Conservation (phyloP, 1,284 basidiomycete species). For the Heterobasidion occidentale region DNA sequence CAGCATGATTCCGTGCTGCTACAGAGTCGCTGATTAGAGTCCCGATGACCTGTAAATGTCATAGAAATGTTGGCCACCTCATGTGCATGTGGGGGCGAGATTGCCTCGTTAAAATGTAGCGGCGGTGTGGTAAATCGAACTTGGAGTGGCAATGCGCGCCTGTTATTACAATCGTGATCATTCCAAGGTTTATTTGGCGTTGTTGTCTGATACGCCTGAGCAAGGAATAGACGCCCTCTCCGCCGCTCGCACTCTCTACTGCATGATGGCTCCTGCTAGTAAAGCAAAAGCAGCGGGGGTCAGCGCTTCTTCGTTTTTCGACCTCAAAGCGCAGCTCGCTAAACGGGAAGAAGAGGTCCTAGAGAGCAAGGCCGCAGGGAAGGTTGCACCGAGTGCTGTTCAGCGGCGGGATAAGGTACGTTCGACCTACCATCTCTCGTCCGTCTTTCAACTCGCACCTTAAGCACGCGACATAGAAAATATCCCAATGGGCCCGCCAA, state of each 20-base stretch:
- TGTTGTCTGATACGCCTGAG: no score
- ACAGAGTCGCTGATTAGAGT: no score
- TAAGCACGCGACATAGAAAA: conserved; percentile 40
- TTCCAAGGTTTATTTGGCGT: no score
- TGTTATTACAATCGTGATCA: no score
- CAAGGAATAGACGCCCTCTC: no score
- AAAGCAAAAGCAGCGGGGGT: conserved; percentile 64
- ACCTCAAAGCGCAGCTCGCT: conserved; percentile 66
- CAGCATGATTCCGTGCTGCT: no score
- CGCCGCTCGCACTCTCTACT: neutral
- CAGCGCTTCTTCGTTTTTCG: conserved; percentile 65
- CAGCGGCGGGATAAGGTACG: neutral
- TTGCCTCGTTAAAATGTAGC: no score
- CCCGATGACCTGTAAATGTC: no score
- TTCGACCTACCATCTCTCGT: conserved; percentile 29
- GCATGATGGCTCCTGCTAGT: conserved; percentile 27
- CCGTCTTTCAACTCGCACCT: neutral
- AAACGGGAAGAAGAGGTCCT: conserved; percentile 58
- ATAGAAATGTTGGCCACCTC: no score
- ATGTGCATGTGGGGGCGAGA: no score
- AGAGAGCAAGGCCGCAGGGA: conserved; percentile 51
- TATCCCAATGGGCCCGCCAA: conserved; percentile 59
- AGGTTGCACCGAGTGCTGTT: conserved; percentile 28
- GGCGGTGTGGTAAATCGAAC: no score
- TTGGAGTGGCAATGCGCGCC: no score